Base-by-base conservation (phyloP, 345 rosid genomes). In the Gossypium raimondii region DNA sequence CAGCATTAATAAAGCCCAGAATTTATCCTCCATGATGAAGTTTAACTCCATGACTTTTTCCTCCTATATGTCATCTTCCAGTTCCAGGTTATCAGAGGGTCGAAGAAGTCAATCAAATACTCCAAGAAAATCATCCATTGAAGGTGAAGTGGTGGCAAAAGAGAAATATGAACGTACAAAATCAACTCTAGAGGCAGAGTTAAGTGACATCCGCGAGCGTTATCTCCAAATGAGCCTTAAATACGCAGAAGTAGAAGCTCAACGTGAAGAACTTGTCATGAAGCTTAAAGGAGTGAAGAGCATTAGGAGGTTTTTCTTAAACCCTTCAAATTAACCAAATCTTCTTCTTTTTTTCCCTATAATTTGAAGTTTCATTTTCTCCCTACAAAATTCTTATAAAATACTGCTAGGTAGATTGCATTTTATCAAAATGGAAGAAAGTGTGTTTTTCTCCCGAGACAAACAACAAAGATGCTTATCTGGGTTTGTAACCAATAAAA, bases 251-350 rank as follows among this genome's bases (percentile, higher is more conserved):
- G 89, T 86, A 16, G 90, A 86, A 81, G 80, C 75, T 67, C 84
- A 87, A 57, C 85, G 89, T 9, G 89, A 89, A 77, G 87, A 86
- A 65, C 89, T 87, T 48, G 88, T 87, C 67, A 86, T 84, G 90
- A 87, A 87, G 82, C 87, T 89, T 43, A 87, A 74, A 81, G 73
- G 80, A 57, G 50, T 76, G 62, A 84, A 76, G 43, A 79, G 61
- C 79, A 77, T 76, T 43, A 89, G 78, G 77, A 81, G 82, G 74
- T 84, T 86, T 86, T 82, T 81, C 62, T 73, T 63, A 65, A 43
- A 58, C 75, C 43, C 68, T 63, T 14, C 34, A 8, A 17, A 63
- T 64, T 72, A 56, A 68, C 4, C 67, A 29, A 43, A 25, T 27
- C 7, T 52, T 77, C 14, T 41, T 68, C 20, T 34, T n/a, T 65